phyloP scores from a whole-genome alignment of 2,329 filamentous ascomycete genomes.

The Dactylella cylindrospora region DNA sequence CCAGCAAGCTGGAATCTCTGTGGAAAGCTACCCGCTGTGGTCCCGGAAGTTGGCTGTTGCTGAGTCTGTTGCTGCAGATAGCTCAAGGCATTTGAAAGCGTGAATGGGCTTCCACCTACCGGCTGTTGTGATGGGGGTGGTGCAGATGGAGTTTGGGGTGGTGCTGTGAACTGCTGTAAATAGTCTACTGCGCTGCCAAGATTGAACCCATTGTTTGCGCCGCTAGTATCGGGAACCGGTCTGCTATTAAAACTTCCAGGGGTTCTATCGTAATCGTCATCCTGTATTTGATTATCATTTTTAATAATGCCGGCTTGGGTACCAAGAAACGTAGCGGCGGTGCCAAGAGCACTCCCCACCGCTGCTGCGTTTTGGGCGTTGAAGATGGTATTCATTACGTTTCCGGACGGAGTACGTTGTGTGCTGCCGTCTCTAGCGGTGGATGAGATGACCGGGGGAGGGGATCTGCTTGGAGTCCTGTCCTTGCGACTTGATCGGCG shows the following conservation, averaged over 20 bases:
- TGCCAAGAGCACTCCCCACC: constrained; percentile 27
- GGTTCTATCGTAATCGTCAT: constrained; percentile 9
- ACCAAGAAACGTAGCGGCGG: constrained; percentile 25
- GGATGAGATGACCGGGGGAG: constrained; percentile 23
- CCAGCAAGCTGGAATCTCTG: constrained; percentile 28
- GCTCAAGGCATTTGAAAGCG: constrained; percentile 26
- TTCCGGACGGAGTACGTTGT: constrained; percentile 26
- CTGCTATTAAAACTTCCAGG: constrained; percentile 30
- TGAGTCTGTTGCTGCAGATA: constrained; percentile 19
- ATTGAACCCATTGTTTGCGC: constrained; percentile 17
- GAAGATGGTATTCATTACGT: constrained; percentile 29
- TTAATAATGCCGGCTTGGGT: constrained; percentile 19
- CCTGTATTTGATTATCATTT: constrained; percentile 1
- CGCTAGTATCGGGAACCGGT: constrained; percentile 32
- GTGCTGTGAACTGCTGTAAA: constrained; percentile 6
- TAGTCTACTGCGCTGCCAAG: constrained; percentile 30
- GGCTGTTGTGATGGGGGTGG: constrained; percentile 12
- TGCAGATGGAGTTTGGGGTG: not conserved
- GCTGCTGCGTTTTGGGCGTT: constrained; percentile 35
- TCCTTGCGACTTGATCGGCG: constrained; percentile 10
- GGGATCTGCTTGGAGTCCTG: constrained; percentile 30
- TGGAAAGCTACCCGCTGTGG: constrained; percentile 7
- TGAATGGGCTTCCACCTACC: constrained; percentile 25
- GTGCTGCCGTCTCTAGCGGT: constrained; percentile 12
- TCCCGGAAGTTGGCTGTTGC: not conserved